Base-by-base conservation (phyloP, 1,284 basidiomycete species). In the Xanthoconium separans region DNA sequence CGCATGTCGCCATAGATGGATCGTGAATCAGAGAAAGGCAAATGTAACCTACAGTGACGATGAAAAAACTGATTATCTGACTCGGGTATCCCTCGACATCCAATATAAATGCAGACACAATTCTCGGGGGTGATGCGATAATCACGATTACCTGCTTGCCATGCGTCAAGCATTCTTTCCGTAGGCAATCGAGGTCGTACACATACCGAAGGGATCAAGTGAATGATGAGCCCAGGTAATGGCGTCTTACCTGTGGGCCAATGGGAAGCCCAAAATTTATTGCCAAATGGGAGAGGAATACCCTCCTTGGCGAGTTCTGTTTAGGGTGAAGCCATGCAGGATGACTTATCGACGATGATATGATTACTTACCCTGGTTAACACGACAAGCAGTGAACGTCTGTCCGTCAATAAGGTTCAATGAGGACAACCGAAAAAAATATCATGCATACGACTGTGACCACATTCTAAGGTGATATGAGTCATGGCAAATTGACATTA, bases 1-100 rank as follows among this genome's bases (percentile, higher is more conserved):
- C 6, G 10, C 8, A 16, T 6, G 4, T 39, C 16, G 2, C 5
- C 7, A n/a, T 7, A 11, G 11, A 15, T 22, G 3, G 24, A 11
- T 6, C 5, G 4, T 4, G 12, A 30, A 8, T 0, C 18, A n/a
- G 9, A 18, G 6, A 27, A 27, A 27, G 27, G 27, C 27, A n/a
- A 11, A 6, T 20, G 22, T 10, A 7, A 56, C 69, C 1, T 56
- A 81, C 81, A 18, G 79, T 44, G 39, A 83, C 75, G 50, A 85
- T 75, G 57, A 82, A 80, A 4, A 84, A 64, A 62, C 81, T 79
- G 60, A 84, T 77, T 41, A 83, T 80, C 54, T 84, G 81, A 39
- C 34, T 46, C 10, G 83, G 83, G 59, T 85, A 85, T 7, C 80
- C 79, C 59, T 82, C 73, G 3, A 85, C 69, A 53, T 85, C 80